Percentiles rank a stretch among this genome's conserved stretches.
phyloP scores from a whole-genome alignment of 495 filamentous ascomycete species.

The Amphirosellinia nigrospora region DNA sequence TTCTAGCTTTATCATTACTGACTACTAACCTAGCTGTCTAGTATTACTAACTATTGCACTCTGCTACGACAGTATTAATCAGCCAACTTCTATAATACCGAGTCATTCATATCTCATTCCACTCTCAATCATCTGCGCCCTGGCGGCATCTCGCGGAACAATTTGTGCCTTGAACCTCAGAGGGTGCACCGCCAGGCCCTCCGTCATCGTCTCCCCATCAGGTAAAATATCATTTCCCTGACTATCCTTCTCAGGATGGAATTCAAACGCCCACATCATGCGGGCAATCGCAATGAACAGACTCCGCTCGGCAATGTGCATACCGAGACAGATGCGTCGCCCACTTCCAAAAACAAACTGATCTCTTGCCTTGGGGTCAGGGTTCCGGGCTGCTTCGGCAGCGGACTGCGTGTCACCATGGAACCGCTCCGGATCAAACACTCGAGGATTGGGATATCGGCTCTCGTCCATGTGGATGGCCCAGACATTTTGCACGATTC shows the following conservation, averaged over 20 bases:
- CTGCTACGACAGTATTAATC: background rate
- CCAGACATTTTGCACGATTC: background rate
- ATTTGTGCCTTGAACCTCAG: background rate
- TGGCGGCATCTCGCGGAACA: background rate
- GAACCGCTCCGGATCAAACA: background rate
- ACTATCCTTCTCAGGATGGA: background rate
- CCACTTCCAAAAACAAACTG: constrained; percentile 56
- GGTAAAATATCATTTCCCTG: background rate
- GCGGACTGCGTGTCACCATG: background rate
- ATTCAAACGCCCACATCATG: constrained; percentile 30
- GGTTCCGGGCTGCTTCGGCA: background rate
- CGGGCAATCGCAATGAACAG: background rate
- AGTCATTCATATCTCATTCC: background rate
- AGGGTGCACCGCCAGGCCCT: background rate
- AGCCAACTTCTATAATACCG: background rate
- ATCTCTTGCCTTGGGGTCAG: constrained; percentile 49
- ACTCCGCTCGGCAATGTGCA: constrained; percentile 51
- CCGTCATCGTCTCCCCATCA: background rate
- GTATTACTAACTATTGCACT: background rate
- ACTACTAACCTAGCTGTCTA: background rate
- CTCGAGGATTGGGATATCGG: background rate
- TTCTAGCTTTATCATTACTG: background rate
- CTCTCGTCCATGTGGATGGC: background rate
- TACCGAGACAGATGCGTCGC: constrained; percentile 57
- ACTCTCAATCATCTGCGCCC: background rate